Percentiles rank a stretch among this genome's conserved stretches.
Evolutionary conservation across 2,329 filamentous ascomycete genomes (phyloP).

Genomic region (Cladosporium sp.): DNA sequence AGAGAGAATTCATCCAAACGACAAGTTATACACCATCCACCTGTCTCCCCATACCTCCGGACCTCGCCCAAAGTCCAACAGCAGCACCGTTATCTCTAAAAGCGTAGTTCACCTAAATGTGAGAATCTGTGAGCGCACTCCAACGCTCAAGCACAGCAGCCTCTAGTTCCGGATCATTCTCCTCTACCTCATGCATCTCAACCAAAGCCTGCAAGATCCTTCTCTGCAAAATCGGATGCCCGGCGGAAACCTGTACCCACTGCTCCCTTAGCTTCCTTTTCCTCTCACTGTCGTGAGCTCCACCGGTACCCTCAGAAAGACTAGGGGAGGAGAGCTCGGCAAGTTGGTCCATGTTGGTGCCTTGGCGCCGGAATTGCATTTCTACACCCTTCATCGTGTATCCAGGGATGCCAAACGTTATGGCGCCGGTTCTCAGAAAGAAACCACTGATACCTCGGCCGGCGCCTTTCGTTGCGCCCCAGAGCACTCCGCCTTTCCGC

Average conservation of each 20-base stretch:
- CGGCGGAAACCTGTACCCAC: constrained; percentile 11
- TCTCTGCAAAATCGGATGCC: constrained; percentile 11
- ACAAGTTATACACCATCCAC: too few species aligned
- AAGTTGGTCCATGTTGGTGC: constrained; percentile 10
- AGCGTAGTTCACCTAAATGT: too few species aligned
- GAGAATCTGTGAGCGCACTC: too few species aligned
- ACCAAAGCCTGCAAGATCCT: constrained; percentile 10
- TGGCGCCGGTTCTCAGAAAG: constrained; percentile 71
- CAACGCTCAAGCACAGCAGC: constrained; percentile 4
- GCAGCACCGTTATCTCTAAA: too few species aligned
- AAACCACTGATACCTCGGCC: constrained; percentile 60
- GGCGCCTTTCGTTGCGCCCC: constrained; percentile 8
- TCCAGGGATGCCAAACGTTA: constrained; percentile 57
- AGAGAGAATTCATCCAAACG: too few species aligned
- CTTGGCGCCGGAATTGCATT: constrained; percentile 56
- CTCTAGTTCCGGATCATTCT: constrained; percentile 1
- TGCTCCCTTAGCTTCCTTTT: background rate
- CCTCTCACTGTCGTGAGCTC: background rate
- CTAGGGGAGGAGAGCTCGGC: background rate
- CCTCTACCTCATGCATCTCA: constrained; percentile 9
- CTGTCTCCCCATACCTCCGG: too few species aligned
- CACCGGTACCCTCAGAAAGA: background rate
- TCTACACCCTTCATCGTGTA: constrained; percentile 78
- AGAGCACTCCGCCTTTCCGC: background rate
- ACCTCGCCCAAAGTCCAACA: too few species aligned